Conservation (phyloP, 2,329 filamentous ascomycete species). For the Microdochium trichocladiopsis region DNA sequence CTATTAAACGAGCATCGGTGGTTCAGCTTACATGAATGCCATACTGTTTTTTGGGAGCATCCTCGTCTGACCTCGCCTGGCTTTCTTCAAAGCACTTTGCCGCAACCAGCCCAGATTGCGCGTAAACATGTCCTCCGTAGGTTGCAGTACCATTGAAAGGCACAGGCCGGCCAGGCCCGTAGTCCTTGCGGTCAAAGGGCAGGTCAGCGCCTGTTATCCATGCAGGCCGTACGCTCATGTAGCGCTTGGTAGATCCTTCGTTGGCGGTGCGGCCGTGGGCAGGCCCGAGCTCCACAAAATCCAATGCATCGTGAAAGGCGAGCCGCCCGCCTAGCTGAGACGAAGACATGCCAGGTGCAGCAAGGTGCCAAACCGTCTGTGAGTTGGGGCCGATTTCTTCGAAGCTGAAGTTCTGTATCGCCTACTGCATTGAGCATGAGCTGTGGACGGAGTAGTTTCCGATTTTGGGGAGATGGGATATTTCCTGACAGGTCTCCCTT, state of each 20-base stretch:
- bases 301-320: slow-evolving; percentile 27
- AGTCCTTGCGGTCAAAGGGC: slow-evolving; percentile 1
- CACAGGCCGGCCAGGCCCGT: slow-evolving; percentile 3
- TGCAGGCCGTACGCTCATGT: slow-evolving; percentile 24
- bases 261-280: slow-evolving; percentile 6
- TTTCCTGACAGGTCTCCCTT: no score
- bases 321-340: slow-evolving; percentile 10
- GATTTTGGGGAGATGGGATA: no score
- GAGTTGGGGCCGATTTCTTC: no score
- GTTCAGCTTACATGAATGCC: slow-evolving; percentile 36
- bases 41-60: slow-evolving; percentile 11
- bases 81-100: slow-evolving; percentile 22
- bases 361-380: no score
- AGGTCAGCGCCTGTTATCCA: slow-evolving; percentile 25
- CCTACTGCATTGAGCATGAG: no score
- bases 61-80: slow-evolving; percentile 10
- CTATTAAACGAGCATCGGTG: no score
- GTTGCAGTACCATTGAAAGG: slow-evolving; percentile 12
- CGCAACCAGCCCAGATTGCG: slow-evolving; percentile 30
- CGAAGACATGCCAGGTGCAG: background rate
- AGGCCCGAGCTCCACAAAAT: slow-evolving; percentile 17
- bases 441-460: no score
- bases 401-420: no score
- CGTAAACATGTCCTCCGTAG: slow-evolving; percentile 37
- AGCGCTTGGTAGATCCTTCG: slow-evolving; percentile 12